phyloP scores from a whole-genome alignment of 306 rosid genomes.

The Cicer judaicum region DNA sequence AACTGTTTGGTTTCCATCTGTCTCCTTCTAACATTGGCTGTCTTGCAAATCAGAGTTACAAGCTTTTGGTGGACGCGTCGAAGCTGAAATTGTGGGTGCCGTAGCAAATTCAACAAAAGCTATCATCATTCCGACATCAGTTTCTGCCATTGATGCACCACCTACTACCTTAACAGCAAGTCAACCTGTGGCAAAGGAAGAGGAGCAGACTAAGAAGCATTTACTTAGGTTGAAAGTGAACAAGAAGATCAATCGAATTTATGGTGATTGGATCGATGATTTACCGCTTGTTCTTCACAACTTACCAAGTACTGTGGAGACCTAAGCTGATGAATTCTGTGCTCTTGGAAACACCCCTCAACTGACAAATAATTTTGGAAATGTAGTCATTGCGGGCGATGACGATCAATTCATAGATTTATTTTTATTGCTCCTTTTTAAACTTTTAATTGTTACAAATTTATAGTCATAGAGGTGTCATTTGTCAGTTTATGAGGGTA shows the following conservation, averaged over 20 bases:
- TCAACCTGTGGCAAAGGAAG: constrained; percentile 50
- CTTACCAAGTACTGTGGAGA: constrained; percentile 58
- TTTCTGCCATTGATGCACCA: constrained; percentile 52
- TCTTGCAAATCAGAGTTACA: constrained; percentile 68
- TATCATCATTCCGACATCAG: constrained; percentile 38
- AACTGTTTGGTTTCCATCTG: constrained; percentile 31
- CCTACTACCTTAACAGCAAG: constrained; percentile 42
- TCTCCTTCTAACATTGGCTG: constrained; percentile 26
- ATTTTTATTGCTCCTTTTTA: constrained; percentile 32
- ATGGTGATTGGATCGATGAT: constrained; percentile 95
- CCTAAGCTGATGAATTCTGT: constrained; percentile 43
- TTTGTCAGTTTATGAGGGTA: constrained; percentile 15
- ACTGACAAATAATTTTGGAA: constrained; percentile 26
- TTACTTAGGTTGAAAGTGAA: constrained; percentile 70
- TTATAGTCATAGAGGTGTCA: constrained; percentile 28
- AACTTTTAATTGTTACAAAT: constrained; percentile 8
- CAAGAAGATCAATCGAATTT: constrained; percentile 81
- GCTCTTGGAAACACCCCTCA: constrained; percentile 27
- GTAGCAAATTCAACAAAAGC: constrained; percentile 31
- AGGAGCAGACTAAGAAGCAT: constrained; percentile 56
- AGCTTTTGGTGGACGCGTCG: constrained; percentile 52
- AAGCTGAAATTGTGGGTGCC: constrained; percentile 55
- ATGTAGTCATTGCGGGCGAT: constrained; percentile 44
- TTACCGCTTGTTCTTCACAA: constrained; percentile 55
- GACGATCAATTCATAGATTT: constrained; percentile 51